Evolutionary conservation across 2,329 filamentous ascomycete species (phyloP), one percentile per base, ranked within the genome.

Genomic region (Diplodia corticola): DNA sequence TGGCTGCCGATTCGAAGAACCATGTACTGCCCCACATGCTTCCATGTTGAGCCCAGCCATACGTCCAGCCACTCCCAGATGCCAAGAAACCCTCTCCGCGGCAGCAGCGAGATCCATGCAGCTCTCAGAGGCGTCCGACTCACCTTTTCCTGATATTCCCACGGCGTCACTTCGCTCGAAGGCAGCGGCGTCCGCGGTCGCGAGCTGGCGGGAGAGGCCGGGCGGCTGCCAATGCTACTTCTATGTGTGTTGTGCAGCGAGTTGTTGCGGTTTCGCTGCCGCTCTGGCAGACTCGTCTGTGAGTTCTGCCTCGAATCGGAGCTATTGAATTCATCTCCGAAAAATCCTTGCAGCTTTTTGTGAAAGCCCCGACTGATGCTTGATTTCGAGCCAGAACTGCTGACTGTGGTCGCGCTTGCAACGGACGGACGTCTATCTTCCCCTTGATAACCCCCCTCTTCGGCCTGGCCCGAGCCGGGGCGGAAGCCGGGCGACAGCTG

Each of bases 131-230:
- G 33, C 24, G 48, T 44, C 54, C 35, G 17, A 63, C 73, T 82
- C 78, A 91, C 89, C 81, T 91, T 87, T 70, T 95, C 92, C 79
- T 98, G 95, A 76, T 95, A 98, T 69, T 96, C 85, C 85, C 97
- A 99, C n/a, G 95, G 95, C 46, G 96, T 95, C 67, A 99, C 93
- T 79, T 98, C 94, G 73, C 92, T 95, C 13, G 91, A 92, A 49
- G 91, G 91, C 61, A 93, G 84, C 13, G 93, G 93, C n/a, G 92
- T 96, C 71, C 90, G 86, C 55, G 93, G 92, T 70, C 92, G 85
- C 30, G 91, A 93, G 35, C 87, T 88, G 63, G 86, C 85, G 48
- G 92, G 92, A 63, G 93, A 96, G 53, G 84, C 85, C 69, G 93
- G 78, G 64, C 80, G 76, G 65, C 82, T 82, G 64, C 80, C 79